A percentile compares a stretch with the other conserved stretches of the same genome.
Evolutionary conservation across 768 basidiomycete species (phyloP).

Genomic region (Boletus pseudopeckii): DNA sequence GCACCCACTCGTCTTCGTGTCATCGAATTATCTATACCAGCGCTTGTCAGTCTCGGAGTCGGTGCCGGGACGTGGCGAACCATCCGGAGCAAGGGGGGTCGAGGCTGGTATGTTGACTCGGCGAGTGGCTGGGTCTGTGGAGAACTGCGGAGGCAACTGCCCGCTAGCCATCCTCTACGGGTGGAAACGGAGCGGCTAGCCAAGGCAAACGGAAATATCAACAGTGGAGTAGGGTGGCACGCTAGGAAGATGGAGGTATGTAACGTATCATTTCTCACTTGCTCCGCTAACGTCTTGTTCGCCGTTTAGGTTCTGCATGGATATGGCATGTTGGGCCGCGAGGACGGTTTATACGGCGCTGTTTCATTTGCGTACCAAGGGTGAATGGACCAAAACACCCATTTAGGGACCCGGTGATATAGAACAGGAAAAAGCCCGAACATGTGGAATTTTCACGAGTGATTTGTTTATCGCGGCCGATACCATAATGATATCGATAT

Average conservation of each 20-base stretch:
- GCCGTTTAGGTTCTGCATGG: constrained; percentile 70
- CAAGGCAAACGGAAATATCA: constrained; percentile 84
- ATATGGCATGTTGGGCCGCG: constrained; percentile 85
- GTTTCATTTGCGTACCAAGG: constrained; percentile 95
- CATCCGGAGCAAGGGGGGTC: constrained; percentile 83
- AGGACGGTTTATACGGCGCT: constrained; percentile 91
- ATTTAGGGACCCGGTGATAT: neutral
- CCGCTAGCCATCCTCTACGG: constrained; percentile 61
- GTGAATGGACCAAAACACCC: constrained; percentile 28
- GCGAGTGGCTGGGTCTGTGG: constrained; percentile 74
- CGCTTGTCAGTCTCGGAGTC: constrained; percentile 68
- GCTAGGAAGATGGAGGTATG: constrained; percentile 94
- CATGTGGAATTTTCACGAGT: neutral
- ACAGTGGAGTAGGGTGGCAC: constrained; percentile 92
- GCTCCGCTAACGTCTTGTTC: constrained; percentile 1
- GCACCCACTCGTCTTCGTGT: constrained; percentile 76
- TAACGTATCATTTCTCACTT: constrained; percentile 7
- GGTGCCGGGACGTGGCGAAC: constrained; percentile 87
- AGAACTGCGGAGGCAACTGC: constrained; percentile 57
- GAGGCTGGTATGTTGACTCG: constrained; percentile 94
- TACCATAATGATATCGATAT: neutral
- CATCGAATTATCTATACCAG: constrained; percentile 80
- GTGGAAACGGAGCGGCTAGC: constrained; percentile 69
- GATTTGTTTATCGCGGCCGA: neutral
- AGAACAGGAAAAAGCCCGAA: neutral